Evolutionary conservation across 108 stramenopile species (phyloP).

Genomic region (Asterionellopsis glacialis): DNA sequence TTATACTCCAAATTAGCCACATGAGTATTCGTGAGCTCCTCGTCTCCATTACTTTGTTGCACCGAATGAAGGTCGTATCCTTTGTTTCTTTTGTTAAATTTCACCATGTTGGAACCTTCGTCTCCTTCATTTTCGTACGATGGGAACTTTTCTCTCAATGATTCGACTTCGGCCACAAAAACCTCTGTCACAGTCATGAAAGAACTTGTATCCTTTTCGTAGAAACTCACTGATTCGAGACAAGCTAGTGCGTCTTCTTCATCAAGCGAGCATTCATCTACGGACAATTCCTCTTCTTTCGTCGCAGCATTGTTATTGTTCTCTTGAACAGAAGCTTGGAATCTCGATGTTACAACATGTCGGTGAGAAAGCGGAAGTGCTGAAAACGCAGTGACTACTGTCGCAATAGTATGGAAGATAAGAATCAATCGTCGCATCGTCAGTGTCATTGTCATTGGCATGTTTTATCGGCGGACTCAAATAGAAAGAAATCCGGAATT

Average conservation of each 20-base stretch:
- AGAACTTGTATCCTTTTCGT: not conserved
- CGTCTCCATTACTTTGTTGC: not conserved
- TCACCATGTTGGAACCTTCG: constrained; percentile 17
- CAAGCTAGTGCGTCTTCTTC: constrained; percentile 2
- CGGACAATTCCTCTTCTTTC: not conserved
- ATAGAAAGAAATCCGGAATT: no score
- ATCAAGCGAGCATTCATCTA: constrained; percentile 1
- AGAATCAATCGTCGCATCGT: no score
- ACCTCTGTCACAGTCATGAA: constrained; percentile 9
- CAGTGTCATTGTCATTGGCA: no score
- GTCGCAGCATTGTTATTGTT: not conserved
- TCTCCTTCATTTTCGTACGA: constrained; percentile 12
- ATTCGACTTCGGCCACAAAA: constrained; percentile 19
- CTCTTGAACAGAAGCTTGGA: not conserved
- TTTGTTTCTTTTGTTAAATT: constrained; percentile 13
- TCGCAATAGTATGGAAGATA: no score
- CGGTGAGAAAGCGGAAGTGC: no score
- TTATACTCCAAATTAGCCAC: constrained; percentile 36
- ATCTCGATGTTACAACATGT: not conserved
- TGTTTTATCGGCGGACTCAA: no score
- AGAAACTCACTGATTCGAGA: not conserved
- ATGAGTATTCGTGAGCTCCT: constrained; percentile 5
- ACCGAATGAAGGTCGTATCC: constrained; percentile 7
- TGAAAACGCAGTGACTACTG: no score
- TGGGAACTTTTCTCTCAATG: constrained; percentile 13